phyloP scores from a whole-genome alignment of 352 stramenopile genomes.

The Phytophthora gonapodyides region DNA sequence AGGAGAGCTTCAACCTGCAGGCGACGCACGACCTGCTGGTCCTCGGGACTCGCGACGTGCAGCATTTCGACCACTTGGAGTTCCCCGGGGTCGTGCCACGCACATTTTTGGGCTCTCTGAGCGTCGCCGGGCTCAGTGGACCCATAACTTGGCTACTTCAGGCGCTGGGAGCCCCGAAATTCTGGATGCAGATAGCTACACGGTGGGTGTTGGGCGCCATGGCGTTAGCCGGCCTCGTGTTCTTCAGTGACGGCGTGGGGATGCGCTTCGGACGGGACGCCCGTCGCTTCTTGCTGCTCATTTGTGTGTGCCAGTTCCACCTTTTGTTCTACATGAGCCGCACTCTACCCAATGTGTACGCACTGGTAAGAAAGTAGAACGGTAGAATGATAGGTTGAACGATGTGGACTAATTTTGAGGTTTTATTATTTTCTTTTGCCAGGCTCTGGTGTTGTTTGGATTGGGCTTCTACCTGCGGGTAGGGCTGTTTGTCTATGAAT shows the following conservation, averaged over 20 bases:
- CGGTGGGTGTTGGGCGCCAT: constrained; percentile 66
- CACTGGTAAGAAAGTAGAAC: constrained; percentile 71
- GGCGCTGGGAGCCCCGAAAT: constrained; percentile 38
- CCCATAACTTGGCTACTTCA: constrained; percentile 47
- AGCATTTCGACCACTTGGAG: constrained; percentile 95
- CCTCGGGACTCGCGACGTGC: constrained; percentile 51
- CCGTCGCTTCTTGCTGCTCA: constrained; percentile 81
- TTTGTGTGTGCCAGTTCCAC: constrained; percentile 96
- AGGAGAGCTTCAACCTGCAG: constrained; percentile 99
- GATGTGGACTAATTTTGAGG: not conserved
- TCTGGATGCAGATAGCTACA: constrained; percentile 63
- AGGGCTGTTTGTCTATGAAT: constrained; percentile 1
- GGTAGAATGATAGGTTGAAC: constrained; percentile 34
- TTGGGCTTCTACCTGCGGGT: constrained; percentile 68
- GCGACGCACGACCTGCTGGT: constrained; percentile 97
- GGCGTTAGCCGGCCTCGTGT: constrained; percentile 55
- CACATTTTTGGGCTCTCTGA: constrained; percentile 94
- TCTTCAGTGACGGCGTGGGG: constrained; percentile 67
- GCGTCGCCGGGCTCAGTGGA: constrained; percentile 49
- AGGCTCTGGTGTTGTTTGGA: constrained; percentile 69
- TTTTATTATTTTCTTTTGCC: constrained; percentile 5
- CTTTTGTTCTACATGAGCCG: constrained; percentile 97
- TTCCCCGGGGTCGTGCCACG: constrained; percentile 98
- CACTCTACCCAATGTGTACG: constrained; percentile 98
- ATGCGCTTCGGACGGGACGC: constrained; percentile 62